Evolutionary conservation across 1,139 yeast genomes (phyloP).

Genomic region (Hyphopichia khmerensis): DNA sequence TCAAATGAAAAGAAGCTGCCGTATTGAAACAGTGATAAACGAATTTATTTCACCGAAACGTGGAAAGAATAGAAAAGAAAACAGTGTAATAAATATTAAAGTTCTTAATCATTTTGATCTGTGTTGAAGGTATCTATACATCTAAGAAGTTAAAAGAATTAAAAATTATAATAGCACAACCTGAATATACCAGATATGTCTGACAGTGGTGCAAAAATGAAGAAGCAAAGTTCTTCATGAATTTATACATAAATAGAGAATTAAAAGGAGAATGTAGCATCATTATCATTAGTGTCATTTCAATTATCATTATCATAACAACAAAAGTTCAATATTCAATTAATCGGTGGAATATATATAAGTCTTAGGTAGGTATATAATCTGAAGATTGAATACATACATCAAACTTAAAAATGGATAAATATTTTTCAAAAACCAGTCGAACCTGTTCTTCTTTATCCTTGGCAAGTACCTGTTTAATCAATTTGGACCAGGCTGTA

Average conservation of each 20-base stretch:
- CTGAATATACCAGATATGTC: neutral
- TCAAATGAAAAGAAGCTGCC: too few species aligned
- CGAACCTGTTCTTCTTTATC: constrained; percentile 67
- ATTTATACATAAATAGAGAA: neutral
- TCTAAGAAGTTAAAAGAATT: neutral
- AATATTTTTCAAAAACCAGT: constrained; percentile 57
- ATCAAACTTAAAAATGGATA: constrained; percentile 62
- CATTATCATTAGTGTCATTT: neutral
- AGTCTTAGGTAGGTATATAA: too few species aligned
- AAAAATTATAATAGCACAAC: neutral
- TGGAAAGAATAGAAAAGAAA: too few species aligned
- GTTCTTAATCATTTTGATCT: neutral
- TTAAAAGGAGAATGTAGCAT: neutral
- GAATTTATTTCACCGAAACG: too few species aligned
- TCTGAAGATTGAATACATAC: constrained; percentile 17
- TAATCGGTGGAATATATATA: neutral
- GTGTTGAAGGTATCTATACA: neutral
- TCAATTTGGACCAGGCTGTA: constrained; percentile 55
- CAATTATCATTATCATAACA: neutral
- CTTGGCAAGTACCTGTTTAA: constrained; percentile 52
- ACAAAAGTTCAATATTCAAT: neutral
- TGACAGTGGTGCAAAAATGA: neutral
- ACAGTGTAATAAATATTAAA: too few species aligned
- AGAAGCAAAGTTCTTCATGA: neutral
- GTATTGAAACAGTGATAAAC: too few species aligned